These are phyloP conservation scores for Graphiopsis chlorocephala DNA, from an alignment of 2,329 filamentous ascomycete species.

Conservation along the genomic window DNA sequence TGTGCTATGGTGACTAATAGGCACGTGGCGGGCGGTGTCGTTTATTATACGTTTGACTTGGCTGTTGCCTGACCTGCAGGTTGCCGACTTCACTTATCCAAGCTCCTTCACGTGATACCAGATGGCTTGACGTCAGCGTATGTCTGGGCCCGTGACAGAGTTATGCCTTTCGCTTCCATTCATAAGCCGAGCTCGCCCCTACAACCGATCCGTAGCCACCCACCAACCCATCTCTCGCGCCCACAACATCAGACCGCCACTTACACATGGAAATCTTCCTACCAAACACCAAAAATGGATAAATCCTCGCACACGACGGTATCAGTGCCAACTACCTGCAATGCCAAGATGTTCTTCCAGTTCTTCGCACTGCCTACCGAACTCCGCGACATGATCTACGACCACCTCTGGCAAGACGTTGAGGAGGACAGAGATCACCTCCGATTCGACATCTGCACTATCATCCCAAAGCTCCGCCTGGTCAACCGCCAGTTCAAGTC, in stretches of 20 bases:
- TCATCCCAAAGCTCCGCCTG: not conserved
- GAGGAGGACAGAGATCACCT: not conserved
- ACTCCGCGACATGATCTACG: constrained; percentile 20
- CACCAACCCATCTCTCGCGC: not conserved
- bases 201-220: not conserved
- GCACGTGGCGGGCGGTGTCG: not conserved
- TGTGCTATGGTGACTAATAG: not conserved
- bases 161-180: not conserved
- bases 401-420: not conserved
- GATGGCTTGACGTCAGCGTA: not conserved
- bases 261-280: not conserved
- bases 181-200: not conserved
- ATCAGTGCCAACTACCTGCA: not conserved
- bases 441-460: not conserved
- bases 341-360: not conserved
- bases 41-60: not conserved
- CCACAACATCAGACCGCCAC: not conserved
- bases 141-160: not conserved
- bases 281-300: not conserved
- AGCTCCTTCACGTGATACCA: not conserved
- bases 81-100: not conserved
- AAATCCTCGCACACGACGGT: not conserved
- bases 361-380: constrained; percentile 18
- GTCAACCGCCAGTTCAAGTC: not conserved
- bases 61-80: not conserved